These are phyloP conservation scores for Avicennia marina DNA, from an alignment of 257 asterid species.

Conservation along the genomic window DNA sequence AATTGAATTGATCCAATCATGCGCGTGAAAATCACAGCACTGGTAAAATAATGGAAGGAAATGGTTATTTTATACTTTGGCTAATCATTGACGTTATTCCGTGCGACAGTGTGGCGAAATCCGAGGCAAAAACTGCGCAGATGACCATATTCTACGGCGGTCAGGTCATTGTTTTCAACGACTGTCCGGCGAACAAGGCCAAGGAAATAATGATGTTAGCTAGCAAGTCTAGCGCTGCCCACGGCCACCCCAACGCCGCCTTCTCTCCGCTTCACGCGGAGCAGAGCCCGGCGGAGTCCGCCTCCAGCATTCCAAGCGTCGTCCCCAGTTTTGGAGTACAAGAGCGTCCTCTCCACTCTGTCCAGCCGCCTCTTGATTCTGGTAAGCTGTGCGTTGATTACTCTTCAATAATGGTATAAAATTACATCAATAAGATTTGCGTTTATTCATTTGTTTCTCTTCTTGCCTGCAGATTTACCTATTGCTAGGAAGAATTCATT, in stretches of 20 bases:
- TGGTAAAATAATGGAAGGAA: not conserved
- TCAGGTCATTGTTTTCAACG: constrained; percentile 20
- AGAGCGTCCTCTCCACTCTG: no score
- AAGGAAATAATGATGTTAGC: constrained; percentile 23
- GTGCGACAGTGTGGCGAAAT: constrained; percentile 6
- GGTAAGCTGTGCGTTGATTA: constrained; percentile 17
- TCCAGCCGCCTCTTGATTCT: constrained; percentile 26
- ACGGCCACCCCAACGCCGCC: no score
- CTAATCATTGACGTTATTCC: not conserved
- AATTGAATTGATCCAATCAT: not conserved
- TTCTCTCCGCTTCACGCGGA: no score
- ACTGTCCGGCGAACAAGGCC: constrained; percentile 26
- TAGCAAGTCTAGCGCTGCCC: constrained; percentile 1
- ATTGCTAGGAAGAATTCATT: constrained; percentile 60
- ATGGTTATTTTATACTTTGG: not conserved
- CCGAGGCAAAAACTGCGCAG: constrained; percentile 20
- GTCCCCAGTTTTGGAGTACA: constrained; percentile 16
- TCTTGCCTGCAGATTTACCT: constrained; percentile 41
- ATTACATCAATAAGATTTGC: not conserved
- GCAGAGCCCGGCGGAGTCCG: constrained; percentile 40
- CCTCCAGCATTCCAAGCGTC: no score
- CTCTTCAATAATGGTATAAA: not conserved
- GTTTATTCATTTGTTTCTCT: not conserved
- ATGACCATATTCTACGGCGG: constrained; percentile 8
- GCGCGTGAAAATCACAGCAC: not conserved